phyloP scores from a whole-genome alignment of 768 basidiomycete genomes.

The Amanita fuliginea region DNA sequence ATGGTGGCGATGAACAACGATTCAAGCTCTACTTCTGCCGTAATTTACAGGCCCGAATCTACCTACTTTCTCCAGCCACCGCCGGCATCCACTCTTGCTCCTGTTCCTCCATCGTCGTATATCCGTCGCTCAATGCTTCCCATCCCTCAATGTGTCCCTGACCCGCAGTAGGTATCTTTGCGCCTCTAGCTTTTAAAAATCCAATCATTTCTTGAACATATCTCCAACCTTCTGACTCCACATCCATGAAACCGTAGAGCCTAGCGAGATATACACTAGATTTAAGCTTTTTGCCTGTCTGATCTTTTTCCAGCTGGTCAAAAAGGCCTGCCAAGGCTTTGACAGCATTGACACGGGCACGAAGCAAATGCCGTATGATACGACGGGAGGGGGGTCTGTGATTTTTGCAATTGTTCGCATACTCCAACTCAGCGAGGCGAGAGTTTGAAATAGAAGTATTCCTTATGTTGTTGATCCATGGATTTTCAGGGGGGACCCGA shows the following conservation, averaged over 20 bases:
- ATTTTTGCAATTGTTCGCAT: constrained; percentile 18
- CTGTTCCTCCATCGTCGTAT: constrained; percentile 21
- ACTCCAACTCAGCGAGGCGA: background rate
- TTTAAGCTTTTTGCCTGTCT: constrained; percentile 27
- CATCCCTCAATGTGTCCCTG: constrained; percentile 44
- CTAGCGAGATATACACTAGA: constrained; percentile 37
- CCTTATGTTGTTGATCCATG: constrained; percentile 52
- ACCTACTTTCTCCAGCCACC: background rate
- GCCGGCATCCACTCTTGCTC: constrained; percentile 8
- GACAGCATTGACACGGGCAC: constrained; percentile 76
- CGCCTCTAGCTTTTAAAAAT: constrained; percentile 63
- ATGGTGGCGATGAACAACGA: background rate
- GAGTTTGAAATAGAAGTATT: background rate
- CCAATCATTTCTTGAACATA: constrained; percentile 58
- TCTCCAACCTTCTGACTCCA: constrained; percentile 42
- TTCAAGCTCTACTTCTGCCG: constrained; percentile 3
- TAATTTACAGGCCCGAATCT: background rate
- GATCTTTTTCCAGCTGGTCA: constrained; percentile 40
- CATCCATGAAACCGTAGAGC: constrained; percentile 30
- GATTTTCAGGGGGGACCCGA: constrained; percentile 50
- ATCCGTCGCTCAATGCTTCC: constrained; percentile 53
- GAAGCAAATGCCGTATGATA: constrained; percentile 81
- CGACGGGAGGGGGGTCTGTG: constrained; percentile 63
- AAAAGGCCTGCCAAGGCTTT: constrained; percentile 67
- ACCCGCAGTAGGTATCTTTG: constrained; percentile 43